A percentile compares a stretch with the other conserved stretches of the same genome.
These are phyloP conservation scores for Marchantia polymorpha DNA, from an alignment of 225 moss, liverwort and hornwort genomes.

Conservation along the genomic window DNA sequence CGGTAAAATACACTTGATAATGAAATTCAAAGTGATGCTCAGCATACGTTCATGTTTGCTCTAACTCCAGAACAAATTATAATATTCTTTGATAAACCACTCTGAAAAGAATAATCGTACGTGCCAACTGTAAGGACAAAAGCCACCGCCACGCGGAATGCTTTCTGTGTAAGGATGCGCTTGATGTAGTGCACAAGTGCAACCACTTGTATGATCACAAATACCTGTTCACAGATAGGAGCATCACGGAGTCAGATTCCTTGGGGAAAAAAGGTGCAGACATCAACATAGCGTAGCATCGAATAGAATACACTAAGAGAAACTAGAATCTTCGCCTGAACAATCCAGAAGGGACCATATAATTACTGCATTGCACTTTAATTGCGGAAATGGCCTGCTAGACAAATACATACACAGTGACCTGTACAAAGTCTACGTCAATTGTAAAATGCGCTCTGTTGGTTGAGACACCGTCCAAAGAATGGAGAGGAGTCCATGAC, in stretches of 20 bases:
- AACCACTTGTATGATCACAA: slow-evolving; percentile 91
- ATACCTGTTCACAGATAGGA: slow-evolving; percentile 59
- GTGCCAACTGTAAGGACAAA: slow-evolving; percentile 82
- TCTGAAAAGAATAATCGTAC: slow-evolving; percentile 46
- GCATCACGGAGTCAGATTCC: slow-evolving; percentile 13
- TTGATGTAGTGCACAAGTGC: slow-evolving; percentile 78
- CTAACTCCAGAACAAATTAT: not conserved
- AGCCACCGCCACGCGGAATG: slow-evolving; percentile 76
- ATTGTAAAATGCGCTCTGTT: too few species aligned
- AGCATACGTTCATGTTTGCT: not conserved
- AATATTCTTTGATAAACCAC: not conserved
- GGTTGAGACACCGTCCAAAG: too few species aligned
- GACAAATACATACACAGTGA: too few species aligned
- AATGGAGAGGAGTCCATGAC: too few species aligned
- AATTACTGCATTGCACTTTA: too few species aligned
- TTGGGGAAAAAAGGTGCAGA: not conserved
- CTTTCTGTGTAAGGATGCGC: slow-evolving; percentile 64
- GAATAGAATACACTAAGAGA: too few species aligned
- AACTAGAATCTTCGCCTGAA: too few species aligned
- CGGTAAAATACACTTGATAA: not conserved
- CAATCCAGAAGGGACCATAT: too few species aligned
- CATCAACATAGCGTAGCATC: too few species aligned
- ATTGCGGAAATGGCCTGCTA: too few species aligned
- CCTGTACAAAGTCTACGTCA: too few species aligned
- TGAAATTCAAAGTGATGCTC: not conserved